A percentile compares a stretch with the other conserved stretches of the same genome.
Conservation (phyloP, 2,329 filamentous ascomycete species). For the Pseudophaeomoniella oleicola region DNA sequence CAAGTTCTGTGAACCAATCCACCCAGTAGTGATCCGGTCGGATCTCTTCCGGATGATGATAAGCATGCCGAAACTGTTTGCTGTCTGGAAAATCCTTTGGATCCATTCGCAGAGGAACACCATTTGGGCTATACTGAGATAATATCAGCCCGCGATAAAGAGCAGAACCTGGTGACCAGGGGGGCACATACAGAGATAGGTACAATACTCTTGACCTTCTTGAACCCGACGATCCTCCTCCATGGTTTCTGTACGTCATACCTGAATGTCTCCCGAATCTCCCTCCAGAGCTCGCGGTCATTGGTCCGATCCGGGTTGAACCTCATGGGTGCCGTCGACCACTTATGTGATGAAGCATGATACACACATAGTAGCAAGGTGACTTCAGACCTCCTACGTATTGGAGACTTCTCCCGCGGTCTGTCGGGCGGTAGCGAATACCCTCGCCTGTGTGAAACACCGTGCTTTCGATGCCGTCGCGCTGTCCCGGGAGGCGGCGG, state of each 20-base stretch:
- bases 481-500: neutral
- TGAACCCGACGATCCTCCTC: conserved; percentile 7
- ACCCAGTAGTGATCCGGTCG: conserved; percentile 8
- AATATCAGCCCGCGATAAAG: conserved; percentile 1
- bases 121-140: conserved; percentile 8
- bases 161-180: neutral
- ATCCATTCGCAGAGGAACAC: conserved; percentile 5
- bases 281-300: conserved; percentile 9
- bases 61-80: conserved; percentile 7
- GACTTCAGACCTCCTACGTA: conserved; percentile 2
- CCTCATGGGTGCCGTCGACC: conserved; percentile 5
- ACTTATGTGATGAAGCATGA: conserved; percentile 5
- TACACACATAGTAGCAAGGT: conserved; percentile 8
- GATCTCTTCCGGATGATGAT: conserved; percentile 7
- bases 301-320: conserved; percentile 7
- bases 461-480: neutral
- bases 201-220: conserved; percentile 6
- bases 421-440: neutral
- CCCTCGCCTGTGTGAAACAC: neutral
- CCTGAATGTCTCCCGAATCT: conserved; percentile 6
- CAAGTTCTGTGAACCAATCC: conserved; percentile 8
- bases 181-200: conserved; percentile 4
- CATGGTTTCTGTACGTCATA: conserved; percentile 6
- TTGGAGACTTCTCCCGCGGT: neutral
- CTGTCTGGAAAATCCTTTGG: conserved; percentile 6